Evolutionary conservation across 2,329 filamentous ascomycete species (phyloP).

Genomic region (Penicillium capsulatum): DNA sequence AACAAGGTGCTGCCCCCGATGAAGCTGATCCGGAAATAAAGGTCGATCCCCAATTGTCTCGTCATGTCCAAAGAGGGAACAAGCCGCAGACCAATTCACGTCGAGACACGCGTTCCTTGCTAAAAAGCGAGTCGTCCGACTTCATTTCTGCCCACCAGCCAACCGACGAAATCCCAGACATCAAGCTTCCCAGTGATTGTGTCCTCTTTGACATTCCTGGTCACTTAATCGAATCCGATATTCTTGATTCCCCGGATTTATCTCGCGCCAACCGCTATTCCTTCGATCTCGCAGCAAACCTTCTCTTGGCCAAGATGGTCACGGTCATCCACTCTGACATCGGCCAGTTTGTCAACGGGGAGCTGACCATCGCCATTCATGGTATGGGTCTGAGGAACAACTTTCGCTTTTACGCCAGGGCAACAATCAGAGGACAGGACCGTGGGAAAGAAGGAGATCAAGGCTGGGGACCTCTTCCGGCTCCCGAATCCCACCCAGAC

Average conservation of each 20-base stretch:
- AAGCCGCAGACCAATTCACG: neutral
- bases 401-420: neutral
- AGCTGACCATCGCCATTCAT: neutral
- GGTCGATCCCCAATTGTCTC: neutral
- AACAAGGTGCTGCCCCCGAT: neutral
- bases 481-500: neutral
- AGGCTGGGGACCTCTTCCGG: constrained; percentile 3
- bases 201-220: neutral
- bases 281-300: neutral
- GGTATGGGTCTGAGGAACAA: neutral
- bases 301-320: neutral
- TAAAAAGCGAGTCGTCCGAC: neutral
- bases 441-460: constrained; percentile 4
- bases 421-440: neutral
- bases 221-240: neutral
- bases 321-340: neutral
- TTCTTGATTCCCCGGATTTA: neutral
- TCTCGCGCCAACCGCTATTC: neutral
- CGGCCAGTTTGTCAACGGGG: neutral
- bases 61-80: neutral
- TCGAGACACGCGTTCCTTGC: neutral
- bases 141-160: neutral
- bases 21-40: neutral
- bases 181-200: neutral
- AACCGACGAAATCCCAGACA: neutral